Evolutionary conservation across 2,329 filamentous ascomycete genomes (phyloP).

Genomic region (Parastagonospora nodorum): DNA sequence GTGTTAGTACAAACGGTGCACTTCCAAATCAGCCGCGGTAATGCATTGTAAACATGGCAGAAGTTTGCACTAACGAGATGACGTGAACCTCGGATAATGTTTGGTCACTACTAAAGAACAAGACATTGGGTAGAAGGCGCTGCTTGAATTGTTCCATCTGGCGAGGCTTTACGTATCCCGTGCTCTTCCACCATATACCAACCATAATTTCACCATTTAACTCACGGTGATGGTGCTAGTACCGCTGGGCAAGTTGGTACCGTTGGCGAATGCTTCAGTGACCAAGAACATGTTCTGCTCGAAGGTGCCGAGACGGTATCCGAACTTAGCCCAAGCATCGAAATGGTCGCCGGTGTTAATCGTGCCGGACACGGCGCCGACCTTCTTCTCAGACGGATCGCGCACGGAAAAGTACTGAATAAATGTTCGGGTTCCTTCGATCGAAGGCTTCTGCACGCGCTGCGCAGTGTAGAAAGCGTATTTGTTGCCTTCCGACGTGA

Average conservation of each 20-base stretch:
- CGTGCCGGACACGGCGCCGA: slow-evolving; percentile 17
- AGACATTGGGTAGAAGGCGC: no score
- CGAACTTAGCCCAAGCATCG: slow-evolving; percentile 23
- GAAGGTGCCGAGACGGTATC: slow-evolving; percentile 18
- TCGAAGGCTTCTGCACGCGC: slow-evolving; percentile 52
- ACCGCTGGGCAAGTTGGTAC: slow-evolving; percentile 22
- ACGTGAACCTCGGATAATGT: no score
- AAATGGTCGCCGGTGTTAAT: slow-evolving; percentile 27
- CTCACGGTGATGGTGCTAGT: slow-evolving; percentile 17
- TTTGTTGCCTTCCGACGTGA: slow-evolving; percentile 20
- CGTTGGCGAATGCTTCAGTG: slow-evolving; percentile 58
- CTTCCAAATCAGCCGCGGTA: no score
- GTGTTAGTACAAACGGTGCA: no score
- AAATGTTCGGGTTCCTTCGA: slow-evolving; percentile 56
- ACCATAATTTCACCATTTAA: no score
- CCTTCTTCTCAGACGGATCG: slow-evolving; percentile 10
- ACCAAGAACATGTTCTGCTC: slow-evolving; percentile 49
- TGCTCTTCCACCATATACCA: no score
- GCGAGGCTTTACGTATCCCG: no score
- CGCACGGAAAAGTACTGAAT: slow-evolving; percentile 53
- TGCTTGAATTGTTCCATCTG: no score
- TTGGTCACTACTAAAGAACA: no score
- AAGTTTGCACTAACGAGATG: no score
- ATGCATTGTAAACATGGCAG: no score
- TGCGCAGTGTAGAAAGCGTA: slow-evolving; percentile 21